These are phyloP conservation scores for Fusarium incarnatum DNA, from an alignment of 2,329 filamentous ascomycete genomes.

Conservation along the genomic window DNA sequence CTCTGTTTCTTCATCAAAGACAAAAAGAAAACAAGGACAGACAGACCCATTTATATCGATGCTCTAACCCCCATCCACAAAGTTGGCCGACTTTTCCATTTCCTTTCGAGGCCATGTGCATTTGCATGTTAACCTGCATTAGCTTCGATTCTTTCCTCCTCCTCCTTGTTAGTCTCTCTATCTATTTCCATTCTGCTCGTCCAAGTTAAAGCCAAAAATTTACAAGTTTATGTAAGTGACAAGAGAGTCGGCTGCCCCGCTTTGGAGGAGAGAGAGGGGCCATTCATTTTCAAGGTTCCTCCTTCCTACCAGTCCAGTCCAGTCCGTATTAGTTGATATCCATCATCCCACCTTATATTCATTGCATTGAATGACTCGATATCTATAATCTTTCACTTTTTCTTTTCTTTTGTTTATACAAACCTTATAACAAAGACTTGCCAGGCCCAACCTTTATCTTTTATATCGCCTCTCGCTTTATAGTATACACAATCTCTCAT, in stretches of 20 bases:
- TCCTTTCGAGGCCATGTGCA: constrained; percentile 30
- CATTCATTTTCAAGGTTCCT: constrained; percentile 4
- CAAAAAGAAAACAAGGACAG: neutral
- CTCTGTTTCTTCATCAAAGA: neutral
- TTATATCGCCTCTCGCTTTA: neutral
- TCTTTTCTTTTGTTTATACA: neutral
- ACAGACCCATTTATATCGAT: neutral
- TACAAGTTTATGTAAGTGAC: constrained; percentile 17
- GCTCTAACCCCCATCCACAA: constrained; percentile 9
- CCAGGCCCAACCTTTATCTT: neutral
- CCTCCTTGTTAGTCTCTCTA: neutral
- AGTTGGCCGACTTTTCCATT: constrained; percentile 18
- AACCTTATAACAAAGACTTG: neutral
- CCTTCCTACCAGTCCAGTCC: neutral
- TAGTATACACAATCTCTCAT: neutral
- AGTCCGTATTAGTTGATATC: constrained; percentile 13
- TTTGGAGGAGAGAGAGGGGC: constrained; percentile 8
- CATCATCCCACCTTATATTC: neutral
- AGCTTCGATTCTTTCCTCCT: constrained; percentile 1
- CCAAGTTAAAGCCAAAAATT: neutral
- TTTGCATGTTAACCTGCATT: constrained; percentile 27
- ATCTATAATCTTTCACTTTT: neutral
- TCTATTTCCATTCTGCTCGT: neutral
- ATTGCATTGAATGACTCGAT: constrained; percentile 8
- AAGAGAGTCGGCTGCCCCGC: constrained; percentile 2